Base-by-base conservation (phyloP, 2,329 filamentous ascomycete species). In the Coleophoma cylindrospora region DNA sequence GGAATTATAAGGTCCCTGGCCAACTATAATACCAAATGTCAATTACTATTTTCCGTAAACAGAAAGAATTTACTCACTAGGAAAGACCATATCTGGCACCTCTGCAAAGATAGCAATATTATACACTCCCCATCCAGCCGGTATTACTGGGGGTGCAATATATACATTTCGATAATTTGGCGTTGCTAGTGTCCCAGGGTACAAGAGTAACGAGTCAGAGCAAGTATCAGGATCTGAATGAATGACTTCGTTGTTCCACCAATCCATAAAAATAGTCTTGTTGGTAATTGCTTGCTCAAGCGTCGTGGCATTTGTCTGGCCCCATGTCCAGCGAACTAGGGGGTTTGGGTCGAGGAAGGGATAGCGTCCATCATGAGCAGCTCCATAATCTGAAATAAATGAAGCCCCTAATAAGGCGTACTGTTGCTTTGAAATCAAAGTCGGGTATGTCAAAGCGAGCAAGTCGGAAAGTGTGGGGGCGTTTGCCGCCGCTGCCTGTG, bases 261-360 rank as follows among this genome's bases (percentile, higher is more conserved):
- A 47, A 34, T 50, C 45, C 44, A 43, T 50, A 41, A 50, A 47
- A 11, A 47, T 44, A 1, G 44, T 47, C 19, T 50, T 44, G 40
- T 50, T 50, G 27, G 22, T 37, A 6, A 27, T 37, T 7, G 11
- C 41, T 13, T 44, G 19, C 19, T 44, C 41, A 15, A 44, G 32
- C 3, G 41, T 43, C 41, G 66, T 59, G 1, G 65, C 62, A 41
- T 65, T 63, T 2, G 64, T 66, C 36, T 71, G 68, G 1, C 69
- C 74, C 61, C 68, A 77, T 7, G 62, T 66, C 70, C 73, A 76
- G 12, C 74, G 70, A 0, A 66, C 63, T 1, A 74, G 55, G 0
- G 75, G 74, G 1, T 69, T 67, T 0, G 75, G 74, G 49, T 77
- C 69, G 45, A 78, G 63, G 45, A 75, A 76, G 0, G 75, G 75